These are phyloP conservation scores for Phytophthora ramorum DNA, from an alignment of 352 stramenopile genomes.

Conservation along the genomic window DNA sequence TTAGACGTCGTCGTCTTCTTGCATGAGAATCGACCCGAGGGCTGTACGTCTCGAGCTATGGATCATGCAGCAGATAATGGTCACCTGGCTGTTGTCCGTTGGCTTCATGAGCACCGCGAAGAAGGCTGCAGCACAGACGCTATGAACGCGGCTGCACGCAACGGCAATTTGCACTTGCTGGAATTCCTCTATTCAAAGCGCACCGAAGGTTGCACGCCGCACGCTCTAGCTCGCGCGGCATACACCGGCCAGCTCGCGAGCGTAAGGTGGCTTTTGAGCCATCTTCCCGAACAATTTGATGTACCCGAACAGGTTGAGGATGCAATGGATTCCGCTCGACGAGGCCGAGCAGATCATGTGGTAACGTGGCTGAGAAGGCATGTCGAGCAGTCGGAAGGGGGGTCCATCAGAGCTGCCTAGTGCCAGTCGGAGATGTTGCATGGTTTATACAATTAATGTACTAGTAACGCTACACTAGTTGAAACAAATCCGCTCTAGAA, in stretches of 20 bases:
- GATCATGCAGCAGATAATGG: constrained; percentile 54
- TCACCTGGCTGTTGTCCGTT: constrained; percentile 45
- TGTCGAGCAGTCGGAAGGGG: not conserved
- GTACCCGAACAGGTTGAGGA: constrained; percentile 14
- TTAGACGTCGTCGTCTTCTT: constrained; percentile 47
- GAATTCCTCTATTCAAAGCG: constrained; percentile 37
- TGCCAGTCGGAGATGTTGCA: not conserved
- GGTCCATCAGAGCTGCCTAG: constrained; percentile 1
- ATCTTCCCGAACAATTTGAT: constrained; percentile 35
- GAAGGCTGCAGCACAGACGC: constrained; percentile 52
- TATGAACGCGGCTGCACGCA: constrained; percentile 52
- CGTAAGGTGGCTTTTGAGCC: constrained; percentile 41
- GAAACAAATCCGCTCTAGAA: constrained; percentile 28
- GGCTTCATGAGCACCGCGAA: constrained; percentile 43
- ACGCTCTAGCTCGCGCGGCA: constrained; percentile 34
- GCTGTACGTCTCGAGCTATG: constrained; percentile 53
- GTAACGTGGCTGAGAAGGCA: constrained; percentile 31
- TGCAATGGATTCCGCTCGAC: constrained; percentile 28
- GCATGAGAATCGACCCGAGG: constrained; percentile 43
- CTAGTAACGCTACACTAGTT: constrained; percentile 10
- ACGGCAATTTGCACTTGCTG: constrained; percentile 48
- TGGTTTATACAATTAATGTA: constrained; percentile 24
- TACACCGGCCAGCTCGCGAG: constrained; percentile 43
- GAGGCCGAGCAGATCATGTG: constrained; percentile 43
- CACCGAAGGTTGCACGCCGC: constrained; percentile 33